Percentiles rank a stretch among this genome's conserved stretches.
These are phyloP conservation scores for Cantharellus cinnabarinus DNA, from an alignment of 768 basidiomycete species.

Conservation along the genomic window DNA sequence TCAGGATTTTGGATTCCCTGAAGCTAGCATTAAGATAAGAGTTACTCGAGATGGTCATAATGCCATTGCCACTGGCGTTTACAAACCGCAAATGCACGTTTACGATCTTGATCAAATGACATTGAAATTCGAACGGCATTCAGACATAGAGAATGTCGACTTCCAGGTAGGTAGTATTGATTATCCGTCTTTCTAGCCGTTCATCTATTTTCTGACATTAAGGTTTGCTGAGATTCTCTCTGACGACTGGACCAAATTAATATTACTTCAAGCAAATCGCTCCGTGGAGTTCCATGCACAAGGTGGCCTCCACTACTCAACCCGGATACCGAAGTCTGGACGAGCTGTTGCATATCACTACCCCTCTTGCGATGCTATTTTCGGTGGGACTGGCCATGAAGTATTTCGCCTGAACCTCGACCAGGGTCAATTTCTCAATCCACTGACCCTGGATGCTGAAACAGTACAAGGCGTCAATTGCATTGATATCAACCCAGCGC, in stretches of 20 bases:
- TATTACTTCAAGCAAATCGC: slow-evolving; percentile 92
- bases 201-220: not conserved
- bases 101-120: slow-evolving; percentile 89
- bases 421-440: slow-evolving; percentile 79
- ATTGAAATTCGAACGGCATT: slow-evolving; percentile 87
- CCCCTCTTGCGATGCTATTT: slow-evolving; percentile 76
- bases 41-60: slow-evolving; percentile 83
- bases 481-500: slow-evolving; percentile 82
- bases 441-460: slow-evolving; percentile 37
- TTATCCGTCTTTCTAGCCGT: slow-evolving; percentile 3
- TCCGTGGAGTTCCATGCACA: slow-evolving; percentile 89
- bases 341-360: slow-evolving; percentile 84
- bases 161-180: slow-evolving; percentile 68
- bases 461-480: slow-evolving; percentile 64
- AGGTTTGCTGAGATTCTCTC: slow-evolving; percentile 49
- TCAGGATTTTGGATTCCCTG: slow-evolving; percentile 93
- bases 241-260: slow-evolving; percentile 97
- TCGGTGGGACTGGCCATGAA: slow-evolving; percentile 70
- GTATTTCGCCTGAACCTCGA: slow-evolving; percentile 89
- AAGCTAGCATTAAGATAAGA: slow-evolving; percentile 81
- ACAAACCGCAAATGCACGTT: slow-evolving; percentile 92
- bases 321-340: slow-evolving; percentile 87
- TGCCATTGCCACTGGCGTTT: slow-evolving; percentile 85
- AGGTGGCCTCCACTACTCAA: slow-evolving; percentile 76
- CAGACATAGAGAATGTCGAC: slow-evolving; percentile 93